A percentile compares a stretch with the other conserved stretches of the same genome.
Conservation (phyloP, 805 yeast genomes). For the Brettanomyces custersianus region DNA sequence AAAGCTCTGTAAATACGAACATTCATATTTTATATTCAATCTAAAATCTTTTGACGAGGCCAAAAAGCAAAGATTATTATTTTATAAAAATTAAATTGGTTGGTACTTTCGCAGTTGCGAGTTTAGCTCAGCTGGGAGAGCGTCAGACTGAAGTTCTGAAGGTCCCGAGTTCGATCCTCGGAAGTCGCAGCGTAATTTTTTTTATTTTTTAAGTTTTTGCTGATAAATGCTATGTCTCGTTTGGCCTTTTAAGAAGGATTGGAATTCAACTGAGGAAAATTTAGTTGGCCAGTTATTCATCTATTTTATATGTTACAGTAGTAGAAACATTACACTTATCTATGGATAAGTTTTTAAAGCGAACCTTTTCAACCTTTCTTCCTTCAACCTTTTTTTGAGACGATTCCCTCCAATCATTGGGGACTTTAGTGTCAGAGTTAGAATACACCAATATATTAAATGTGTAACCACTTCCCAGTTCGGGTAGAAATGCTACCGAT, state of each 20-base stretch:
- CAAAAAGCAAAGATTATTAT: too few relatives aligned
- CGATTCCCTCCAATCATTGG: slow-evolving; percentile 80
- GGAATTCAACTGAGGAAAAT: too few relatives aligned
- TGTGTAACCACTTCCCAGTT: slow-evolving; percentile 54
- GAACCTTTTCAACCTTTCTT: slow-evolving; percentile 56
- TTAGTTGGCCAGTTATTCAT: slow-evolving; percentile 9
- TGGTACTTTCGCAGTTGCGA: slow-evolving; percentile 2
- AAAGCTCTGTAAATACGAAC: too few relatives aligned
- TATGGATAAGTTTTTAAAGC: slow-evolving; percentile 61
- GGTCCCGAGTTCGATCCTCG: slow-evolving; percentile 7
- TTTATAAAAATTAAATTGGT: too few relatives aligned
- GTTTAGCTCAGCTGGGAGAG: slow-evolving; percentile 7
- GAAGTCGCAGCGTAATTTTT: slow-evolving; percentile 4
- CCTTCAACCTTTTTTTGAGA: slow-evolving; percentile 40
- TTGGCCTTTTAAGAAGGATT: too few relatives aligned
- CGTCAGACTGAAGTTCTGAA: slow-evolving; percentile 6
- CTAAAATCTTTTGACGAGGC: too few relatives aligned
- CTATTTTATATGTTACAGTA: slow-evolving; percentile 48
- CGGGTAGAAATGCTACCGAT: slow-evolving; percentile 77
- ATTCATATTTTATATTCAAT: too few relatives aligned
- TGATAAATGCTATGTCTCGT: too few relatives aligned
- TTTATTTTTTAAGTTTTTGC: too few relatives aligned
- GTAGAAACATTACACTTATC: slow-evolving; percentile 64
- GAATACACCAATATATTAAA: slow-evolving; percentile 83
- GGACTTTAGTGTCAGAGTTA: slow-evolving; percentile 56